phyloP scores from a whole-genome alignment of 1,284 basidiomycete genomes.

The Cryptococcus hybrid region DNA sequence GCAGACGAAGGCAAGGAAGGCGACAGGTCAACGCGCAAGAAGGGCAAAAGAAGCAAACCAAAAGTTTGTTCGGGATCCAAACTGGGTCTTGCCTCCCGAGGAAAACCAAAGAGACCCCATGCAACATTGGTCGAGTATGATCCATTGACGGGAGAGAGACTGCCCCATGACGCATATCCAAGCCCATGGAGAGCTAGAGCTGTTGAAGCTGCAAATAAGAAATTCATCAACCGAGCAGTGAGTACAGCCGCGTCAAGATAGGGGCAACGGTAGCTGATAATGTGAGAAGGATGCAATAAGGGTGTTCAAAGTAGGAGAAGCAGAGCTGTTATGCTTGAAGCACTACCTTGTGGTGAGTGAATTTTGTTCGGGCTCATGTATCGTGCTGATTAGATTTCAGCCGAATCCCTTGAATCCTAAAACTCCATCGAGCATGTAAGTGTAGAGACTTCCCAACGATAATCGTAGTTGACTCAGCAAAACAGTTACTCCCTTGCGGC shows the following conservation, averaged over 20 bases:
- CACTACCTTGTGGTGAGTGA: conserved; percentile 21
- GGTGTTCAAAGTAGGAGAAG: conserved; percentile 23
- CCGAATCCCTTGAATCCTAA: conserved; percentile 17
- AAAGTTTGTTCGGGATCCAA: too few species aligned
- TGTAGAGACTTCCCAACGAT: neutral
- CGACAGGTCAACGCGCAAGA: too few species aligned
- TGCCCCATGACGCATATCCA: conserved; percentile 19
- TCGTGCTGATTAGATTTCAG: conserved; percentile 5
- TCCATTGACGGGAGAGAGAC: neutral
- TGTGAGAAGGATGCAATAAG: conserved; percentile 19
- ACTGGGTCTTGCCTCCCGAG: too few species aligned
- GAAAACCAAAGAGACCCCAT: too few species aligned
- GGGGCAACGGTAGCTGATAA: neutral
- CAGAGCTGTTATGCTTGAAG: conserved; percentile 25
- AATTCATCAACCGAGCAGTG: conserved; percentile 23
- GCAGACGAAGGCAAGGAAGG: too few species aligned
- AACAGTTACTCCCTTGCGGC: conserved; percentile 16
- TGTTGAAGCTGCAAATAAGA: conserved; percentile 1
- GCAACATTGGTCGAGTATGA: neutral
- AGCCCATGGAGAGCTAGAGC: conserved; percentile 13
- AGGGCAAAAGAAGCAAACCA: too few species aligned
- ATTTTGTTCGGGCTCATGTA: neutral
- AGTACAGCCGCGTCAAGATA: conserved; percentile 2
- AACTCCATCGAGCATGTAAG: neutral
- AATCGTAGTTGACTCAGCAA: neutral